Percentiles rank a stretch among this genome's conserved stretches.
Evolutionary conservation across 2,329 filamentous ascomycete genomes (phyloP).

Genomic region (Neofusicoccum cordaticola): DNA sequence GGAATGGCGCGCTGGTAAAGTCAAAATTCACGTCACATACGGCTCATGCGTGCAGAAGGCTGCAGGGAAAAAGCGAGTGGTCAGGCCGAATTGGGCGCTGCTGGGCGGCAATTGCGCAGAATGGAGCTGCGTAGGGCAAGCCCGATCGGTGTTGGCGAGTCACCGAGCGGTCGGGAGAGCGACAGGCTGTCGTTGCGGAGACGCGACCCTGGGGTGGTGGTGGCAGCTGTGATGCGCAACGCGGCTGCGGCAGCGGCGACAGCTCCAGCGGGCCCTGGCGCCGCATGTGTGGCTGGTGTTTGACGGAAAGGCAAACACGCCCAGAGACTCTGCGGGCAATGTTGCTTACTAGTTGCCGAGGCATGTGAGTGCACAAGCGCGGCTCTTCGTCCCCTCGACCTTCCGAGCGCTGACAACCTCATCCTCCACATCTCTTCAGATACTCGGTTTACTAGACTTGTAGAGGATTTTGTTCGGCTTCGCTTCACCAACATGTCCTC

Average conservation of each 20-base stretch:
- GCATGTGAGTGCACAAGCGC: conserved; percentile 7
- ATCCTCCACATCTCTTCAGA: background rate
- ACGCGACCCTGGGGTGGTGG: background rate
- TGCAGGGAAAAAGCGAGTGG: background rate
- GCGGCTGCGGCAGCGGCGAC: too few relatives aligned
- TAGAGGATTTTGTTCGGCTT: background rate
- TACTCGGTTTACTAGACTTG: too few relatives aligned
- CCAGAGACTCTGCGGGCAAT: background rate
- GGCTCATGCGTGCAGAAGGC: background rate
- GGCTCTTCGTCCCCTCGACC: background rate
- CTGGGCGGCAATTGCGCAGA: background rate
- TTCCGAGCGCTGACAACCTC: background rate
- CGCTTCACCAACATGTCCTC: conserved; percentile 7
- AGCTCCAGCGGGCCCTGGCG: too few relatives aligned
- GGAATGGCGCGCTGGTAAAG: background rate
- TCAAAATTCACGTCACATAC: conserved; percentile 3
- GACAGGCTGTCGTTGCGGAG: background rate
- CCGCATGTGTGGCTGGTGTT: background rate
- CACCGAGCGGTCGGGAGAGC: background rate
- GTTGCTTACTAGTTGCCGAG: conserved; percentile 7
- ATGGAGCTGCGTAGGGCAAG: background rate
- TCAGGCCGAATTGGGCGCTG: background rate
- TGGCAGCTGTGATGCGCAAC: background rate
- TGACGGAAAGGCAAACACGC: background rate
- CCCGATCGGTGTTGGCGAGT: background rate